These are phyloP conservation scores for Plasmopara viticola DNA, from an alignment of 352 stramenopile species.

Conservation along the genomic window DNA sequence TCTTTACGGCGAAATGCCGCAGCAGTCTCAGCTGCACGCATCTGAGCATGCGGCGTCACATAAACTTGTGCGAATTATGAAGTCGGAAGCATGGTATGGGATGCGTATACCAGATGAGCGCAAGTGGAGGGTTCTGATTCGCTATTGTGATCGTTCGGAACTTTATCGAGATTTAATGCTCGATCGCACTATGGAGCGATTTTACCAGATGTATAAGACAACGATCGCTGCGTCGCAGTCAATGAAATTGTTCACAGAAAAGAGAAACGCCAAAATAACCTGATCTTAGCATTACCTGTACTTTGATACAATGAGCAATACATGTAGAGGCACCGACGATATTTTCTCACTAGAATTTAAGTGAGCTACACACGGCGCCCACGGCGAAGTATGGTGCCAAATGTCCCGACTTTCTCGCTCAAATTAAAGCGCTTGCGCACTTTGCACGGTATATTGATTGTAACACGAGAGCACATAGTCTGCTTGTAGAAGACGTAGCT, in stretches of 20 bases:
- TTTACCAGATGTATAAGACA: background rate
- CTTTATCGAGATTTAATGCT: background rate
- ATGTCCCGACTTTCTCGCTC: background rate
- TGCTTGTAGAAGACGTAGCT: too few relatives aligned
- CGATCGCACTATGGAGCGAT: background rate
- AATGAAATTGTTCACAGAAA: background rate
- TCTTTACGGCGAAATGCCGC: background rate
- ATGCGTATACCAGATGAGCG: background rate
- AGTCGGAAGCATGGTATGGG: background rate
- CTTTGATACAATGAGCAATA: background rate
- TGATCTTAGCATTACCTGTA: conserved; percentile 1
- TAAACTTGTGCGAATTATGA: background rate
- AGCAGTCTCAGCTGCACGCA: background rate
- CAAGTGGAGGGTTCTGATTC: background rate
- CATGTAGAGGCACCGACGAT: background rate
- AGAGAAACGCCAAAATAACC: background rate
- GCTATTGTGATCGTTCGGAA: background rate
- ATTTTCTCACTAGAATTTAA: background rate
- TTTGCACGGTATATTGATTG: background rate
- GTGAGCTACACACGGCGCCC: background rate
- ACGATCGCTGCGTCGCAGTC: background rate
- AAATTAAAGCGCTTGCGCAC: background rate
- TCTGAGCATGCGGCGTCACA: background rate
- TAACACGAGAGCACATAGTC: too few relatives aligned
- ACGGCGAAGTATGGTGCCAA: background rate